These are phyloP conservation scores for Pulveroboletus sp. DNA, from an alignment of 768 basidiomycete genomes.

Conservation along the genomic window DNA sequence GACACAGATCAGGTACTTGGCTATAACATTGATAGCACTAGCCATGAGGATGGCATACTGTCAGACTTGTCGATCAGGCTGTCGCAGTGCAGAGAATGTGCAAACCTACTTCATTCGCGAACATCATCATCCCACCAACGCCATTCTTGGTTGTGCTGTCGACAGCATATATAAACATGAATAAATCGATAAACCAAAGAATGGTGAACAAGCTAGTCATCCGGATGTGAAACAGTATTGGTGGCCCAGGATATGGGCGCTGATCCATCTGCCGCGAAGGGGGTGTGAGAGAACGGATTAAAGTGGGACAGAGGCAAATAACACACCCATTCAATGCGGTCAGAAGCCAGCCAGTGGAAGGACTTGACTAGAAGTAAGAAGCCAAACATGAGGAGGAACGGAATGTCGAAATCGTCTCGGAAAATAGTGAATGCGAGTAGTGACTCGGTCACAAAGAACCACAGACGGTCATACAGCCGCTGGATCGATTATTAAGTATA, in stretches of 20 bases:
- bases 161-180: conserved; percentile 77
- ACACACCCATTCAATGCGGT: conserved; percentile 93
- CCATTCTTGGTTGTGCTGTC: conserved; percentile 79
- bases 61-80: conserved; percentile 11
- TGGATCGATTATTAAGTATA: conserved; percentile 31
- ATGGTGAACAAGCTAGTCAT: conserved; percentile 71
- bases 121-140: conserved; percentile 89
- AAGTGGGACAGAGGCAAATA: not conserved
- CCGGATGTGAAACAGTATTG: conserved; percentile 80
- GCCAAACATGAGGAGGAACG: conserved; percentile 93
- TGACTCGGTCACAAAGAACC: conserved; percentile 98
- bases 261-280: conserved; percentile 89
- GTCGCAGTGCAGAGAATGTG: not conserved
- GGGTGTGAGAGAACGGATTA: not conserved
- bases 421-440: conserved; percentile 97
- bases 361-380: conserved; percentile 92
- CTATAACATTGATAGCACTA: conserved; percentile 69
- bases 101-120: conserved; percentile 81
- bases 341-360: conserved; percentile 96
- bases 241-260: conserved; percentile 81
- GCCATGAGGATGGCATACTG: conserved; percentile 91
- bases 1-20: conserved; percentile 80
- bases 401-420: conserved; percentile 90
- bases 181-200: conserved; percentile 71
- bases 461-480: conserved; percentile 93